These are phyloP conservation scores for Ensete glaucum DNA, from an alignment of 176 grass and related monocot genomes.

Conservation along the genomic window DNA sequence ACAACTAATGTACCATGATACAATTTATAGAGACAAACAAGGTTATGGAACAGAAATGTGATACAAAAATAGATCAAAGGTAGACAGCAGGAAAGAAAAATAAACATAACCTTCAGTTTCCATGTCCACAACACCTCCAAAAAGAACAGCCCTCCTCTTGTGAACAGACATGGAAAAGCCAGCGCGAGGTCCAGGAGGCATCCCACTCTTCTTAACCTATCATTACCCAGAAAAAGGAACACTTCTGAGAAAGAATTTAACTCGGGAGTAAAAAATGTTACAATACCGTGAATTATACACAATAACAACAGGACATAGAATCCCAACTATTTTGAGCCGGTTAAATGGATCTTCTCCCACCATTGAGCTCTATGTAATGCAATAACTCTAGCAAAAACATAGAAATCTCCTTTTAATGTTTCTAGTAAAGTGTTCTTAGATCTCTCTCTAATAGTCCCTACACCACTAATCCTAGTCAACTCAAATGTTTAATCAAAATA, in stretches of 20 bases:
- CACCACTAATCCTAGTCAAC: background rate
- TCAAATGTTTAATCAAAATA: too few species aligned
- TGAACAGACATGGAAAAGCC: conserved; percentile 95
- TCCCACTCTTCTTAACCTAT: conserved; percentile 91
- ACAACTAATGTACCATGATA: background rate
- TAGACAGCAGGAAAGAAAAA: conserved; percentile 15
- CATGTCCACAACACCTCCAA: conserved; percentile 94
- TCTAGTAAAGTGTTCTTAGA: background rate
- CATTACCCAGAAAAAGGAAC: background rate
- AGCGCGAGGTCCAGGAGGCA: conserved; percentile 88
- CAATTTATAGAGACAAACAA: background rate
- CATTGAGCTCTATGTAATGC: too few species aligned
- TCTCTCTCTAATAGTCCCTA: background rate
- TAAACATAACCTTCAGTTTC: conserved; percentile 71
- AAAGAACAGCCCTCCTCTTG: conserved; percentile 89
- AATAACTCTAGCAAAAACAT: too few species aligned
- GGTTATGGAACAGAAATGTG: background rate
- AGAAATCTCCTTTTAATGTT: too few species aligned
- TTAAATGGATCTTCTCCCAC: too few species aligned
- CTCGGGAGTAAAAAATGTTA: too few species aligned
- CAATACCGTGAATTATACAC: too few species aligned
- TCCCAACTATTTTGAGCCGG: too few species aligned
- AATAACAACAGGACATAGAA: too few species aligned
- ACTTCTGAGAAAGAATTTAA: conserved; percentile 3
- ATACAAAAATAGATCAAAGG: conserved; percentile 6